Percentiles rank a stretch among this genome's conserved stretches.
Evolutionary conservation across 2,329 filamentous ascomycete species (phyloP).

Genomic region (Penicillium nordicum): DNA sequence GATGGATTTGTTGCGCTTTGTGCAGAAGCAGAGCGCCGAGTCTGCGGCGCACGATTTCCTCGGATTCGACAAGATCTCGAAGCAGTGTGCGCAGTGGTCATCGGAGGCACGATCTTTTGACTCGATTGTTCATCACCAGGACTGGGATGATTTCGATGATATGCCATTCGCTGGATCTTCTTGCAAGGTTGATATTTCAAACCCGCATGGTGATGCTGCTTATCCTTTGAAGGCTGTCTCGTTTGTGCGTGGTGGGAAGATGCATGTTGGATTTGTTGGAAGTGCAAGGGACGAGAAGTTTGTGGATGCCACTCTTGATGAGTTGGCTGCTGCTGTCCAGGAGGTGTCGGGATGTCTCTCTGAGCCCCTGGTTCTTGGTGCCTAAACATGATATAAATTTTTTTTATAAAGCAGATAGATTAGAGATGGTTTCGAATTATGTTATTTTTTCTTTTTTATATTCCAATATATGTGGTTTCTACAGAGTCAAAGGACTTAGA

Average conservation of each 20-base stretch:
- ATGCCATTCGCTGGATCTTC: constrained; percentile 34
- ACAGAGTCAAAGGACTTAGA: neutral
- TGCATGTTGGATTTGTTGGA: constrained; percentile 56
- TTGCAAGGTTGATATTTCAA: constrained; percentile 56
- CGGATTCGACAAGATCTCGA: constrained; percentile 50
- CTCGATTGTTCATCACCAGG: constrained; percentile 56
- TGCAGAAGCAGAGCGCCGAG: constrained; percentile 54
- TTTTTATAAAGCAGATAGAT: constrained; percentile 3
- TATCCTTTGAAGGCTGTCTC: constrained; percentile 35
- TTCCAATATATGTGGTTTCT: neutral
- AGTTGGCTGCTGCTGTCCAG: constrained; percentile 46
- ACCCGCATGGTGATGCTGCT: constrained; percentile 53
- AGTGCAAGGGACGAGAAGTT: constrained; percentile 50
- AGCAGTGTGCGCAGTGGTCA: constrained; percentile 47
- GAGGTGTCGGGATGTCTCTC: constrained; percentile 28
- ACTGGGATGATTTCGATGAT: constrained; percentile 59
- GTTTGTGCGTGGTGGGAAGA: constrained; percentile 57
- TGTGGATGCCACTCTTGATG: constrained; percentile 51
- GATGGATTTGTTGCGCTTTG: constrained; percentile 46
- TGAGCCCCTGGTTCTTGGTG: constrained; percentile 9
- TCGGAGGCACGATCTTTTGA: constrained; percentile 48
- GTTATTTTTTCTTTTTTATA: neutral
- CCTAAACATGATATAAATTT: neutral
- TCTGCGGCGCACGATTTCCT: constrained; percentile 53
- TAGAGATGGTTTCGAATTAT: neutral